These are phyloP conservation scores for Penicillium vulpinum DNA, from an alignment of 2,329 filamentous ascomycete genomes.

Conservation along the genomic window DNA sequence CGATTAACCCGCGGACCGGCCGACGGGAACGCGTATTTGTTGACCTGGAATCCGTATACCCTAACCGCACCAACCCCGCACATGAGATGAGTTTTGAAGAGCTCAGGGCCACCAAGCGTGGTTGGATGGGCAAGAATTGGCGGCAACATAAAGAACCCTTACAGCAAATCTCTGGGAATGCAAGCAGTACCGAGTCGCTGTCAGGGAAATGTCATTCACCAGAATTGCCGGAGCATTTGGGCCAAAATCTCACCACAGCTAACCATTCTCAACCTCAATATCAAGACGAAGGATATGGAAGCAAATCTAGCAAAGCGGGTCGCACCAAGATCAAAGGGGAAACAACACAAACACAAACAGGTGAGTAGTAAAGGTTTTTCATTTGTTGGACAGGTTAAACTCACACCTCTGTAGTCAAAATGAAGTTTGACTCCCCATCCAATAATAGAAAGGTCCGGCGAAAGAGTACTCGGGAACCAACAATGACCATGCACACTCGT, in stretches of 20 bases:
- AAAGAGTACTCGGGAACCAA: constrained; percentile 77
- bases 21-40: constrained; percentile 85
- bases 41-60: constrained; percentile 81
- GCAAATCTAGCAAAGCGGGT: constrained; percentile 56
- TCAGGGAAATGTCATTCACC: constrained; percentile 19
- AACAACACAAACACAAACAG: constrained; percentile 69
- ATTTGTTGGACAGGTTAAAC: constrained; percentile 30
- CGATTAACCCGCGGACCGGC: constrained; percentile 77
- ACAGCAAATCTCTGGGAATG: constrained; percentile 51
- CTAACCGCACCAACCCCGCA: constrained; percentile 67
- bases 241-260: constrained; percentile 34
- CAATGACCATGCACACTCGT: constrained; percentile 94
- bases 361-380: constrained; percentile 52
- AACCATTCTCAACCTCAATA: constrained; percentile 18
- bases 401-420: constrained; percentile 66
- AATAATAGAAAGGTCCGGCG: constrained; percentile 78
- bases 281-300: constrained; percentile 27
- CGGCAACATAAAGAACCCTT: constrained; percentile 53
- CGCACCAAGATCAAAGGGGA: constrained; percentile 78
- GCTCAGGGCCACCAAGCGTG: constrained; percentile 73
- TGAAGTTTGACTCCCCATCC: constrained; percentile 86
- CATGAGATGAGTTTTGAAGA: constrained; percentile 91
- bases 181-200: constrained; percentile 20
- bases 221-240: constrained; percentile 31
- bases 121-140: constrained; percentile 62